Percentiles rank a stretch among this genome's conserved stretches.
phyloP scores from a whole-genome alignment of 495 filamentous ascomycete species.

The Baudoinia panamericana region DNA sequence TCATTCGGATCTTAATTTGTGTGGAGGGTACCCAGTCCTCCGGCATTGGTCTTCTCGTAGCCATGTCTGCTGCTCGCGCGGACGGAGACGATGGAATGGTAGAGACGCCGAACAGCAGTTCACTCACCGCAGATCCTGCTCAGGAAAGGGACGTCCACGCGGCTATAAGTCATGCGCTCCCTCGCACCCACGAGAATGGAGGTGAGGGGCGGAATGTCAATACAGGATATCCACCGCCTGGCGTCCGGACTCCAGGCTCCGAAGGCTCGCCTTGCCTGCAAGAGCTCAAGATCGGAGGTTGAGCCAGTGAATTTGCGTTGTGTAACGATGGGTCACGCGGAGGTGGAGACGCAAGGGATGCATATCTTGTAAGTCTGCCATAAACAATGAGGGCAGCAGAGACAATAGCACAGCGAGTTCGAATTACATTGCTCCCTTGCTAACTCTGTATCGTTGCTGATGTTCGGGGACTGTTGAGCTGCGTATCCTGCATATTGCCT shows the following conservation, averaged over 20 bases:
- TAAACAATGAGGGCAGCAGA: too few relatives aligned
- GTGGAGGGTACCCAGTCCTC: conserved; percentile 4
- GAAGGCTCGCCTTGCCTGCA: conserved; percentile 8
- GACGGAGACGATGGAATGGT: neutral
- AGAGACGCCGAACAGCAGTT: too few relatives aligned
- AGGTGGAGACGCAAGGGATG: conserved; percentile 4
- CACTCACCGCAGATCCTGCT: too few relatives aligned
- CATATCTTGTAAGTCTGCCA: too few relatives aligned
- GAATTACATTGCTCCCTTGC: too few relatives aligned
- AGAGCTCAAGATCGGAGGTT: neutral
- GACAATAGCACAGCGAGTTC: too few relatives aligned
- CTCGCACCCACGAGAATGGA: neutral
- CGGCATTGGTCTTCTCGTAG: neutral
- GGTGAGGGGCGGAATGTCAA: conserved; percentile 18
- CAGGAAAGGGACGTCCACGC: too few relatives aligned
- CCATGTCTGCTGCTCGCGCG: conserved; percentile 6
- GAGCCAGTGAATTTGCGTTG: too few relatives aligned
- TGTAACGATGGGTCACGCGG: neutral
- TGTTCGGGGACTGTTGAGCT: too few relatives aligned
- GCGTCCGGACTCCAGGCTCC: neutral
- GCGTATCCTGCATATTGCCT: too few relatives aligned
- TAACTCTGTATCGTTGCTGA: too few relatives aligned
- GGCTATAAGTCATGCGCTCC: conserved; percentile 1
- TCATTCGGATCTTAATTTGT: neutral
- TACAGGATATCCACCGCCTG: too few relatives aligned